Evolutionary conservation across 768 basidiomycete genomes (phyloP).

Genomic region (Sutorius australiensis): DNA sequence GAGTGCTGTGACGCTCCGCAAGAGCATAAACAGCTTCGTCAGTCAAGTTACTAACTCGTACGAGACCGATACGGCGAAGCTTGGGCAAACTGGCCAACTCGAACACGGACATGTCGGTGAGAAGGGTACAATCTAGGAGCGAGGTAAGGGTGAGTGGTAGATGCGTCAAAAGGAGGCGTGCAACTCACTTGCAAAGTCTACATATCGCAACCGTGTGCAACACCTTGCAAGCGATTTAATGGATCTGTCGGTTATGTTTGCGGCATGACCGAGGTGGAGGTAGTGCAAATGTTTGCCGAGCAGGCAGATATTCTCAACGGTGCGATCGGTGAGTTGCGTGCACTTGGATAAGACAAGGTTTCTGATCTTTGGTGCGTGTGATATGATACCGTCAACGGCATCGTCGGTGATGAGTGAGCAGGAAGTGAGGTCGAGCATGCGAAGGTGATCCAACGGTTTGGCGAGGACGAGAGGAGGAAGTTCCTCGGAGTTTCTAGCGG

Average conservation of each 20-base stretch:
- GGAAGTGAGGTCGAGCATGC: conserved; percentile 90
- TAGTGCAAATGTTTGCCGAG: conserved; percentile 94
- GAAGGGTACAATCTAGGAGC: conserved; percentile 66
- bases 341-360: conserved; percentile 89
- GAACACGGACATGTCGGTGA: conserved; percentile 93
- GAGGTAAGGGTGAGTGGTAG: conserved; percentile 13
- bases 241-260: conserved; percentile 84
- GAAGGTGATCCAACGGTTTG: conserved; percentile 74
- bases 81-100: conserved; percentile 87
- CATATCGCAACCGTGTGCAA: conserved; percentile 88
- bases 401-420: conserved; percentile 79
- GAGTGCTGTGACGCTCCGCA: conserved; percentile 75
- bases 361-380: conserved; percentile 78
- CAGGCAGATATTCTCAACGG: conserved; percentile 78
- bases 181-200: conserved; percentile 90
- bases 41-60: conserved; percentile 88
- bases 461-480: conserved; percentile 65
- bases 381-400: conserved; percentile 78
- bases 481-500: conserved; percentile 37
- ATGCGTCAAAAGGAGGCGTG: neutral
- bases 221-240: conserved; percentile 78
- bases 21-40: conserved; percentile 91
- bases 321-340: conserved; percentile 67
- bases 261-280: conserved; percentile 90
- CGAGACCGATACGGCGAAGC: conserved; percentile 90